Evolutionary conservation across 2,329 filamentous ascomycete species (phyloP).

Genomic region (Epichloe scottii): DNA sequence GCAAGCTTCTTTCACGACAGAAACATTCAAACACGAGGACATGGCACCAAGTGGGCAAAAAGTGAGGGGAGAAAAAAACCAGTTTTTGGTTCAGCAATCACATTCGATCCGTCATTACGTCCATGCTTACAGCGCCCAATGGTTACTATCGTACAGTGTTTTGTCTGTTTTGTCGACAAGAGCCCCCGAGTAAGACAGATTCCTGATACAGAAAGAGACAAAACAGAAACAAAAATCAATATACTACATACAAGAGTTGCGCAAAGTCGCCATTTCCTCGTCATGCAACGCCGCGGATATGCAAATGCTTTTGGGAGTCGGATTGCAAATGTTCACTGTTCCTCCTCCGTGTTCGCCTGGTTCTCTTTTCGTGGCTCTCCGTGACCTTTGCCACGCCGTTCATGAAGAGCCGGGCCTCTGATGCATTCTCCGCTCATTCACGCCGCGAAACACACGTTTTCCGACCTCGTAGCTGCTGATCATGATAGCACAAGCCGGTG

Average conservation of each 20-base stretch:
- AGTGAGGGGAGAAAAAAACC: too few relatives aligned
- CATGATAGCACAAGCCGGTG: constrained; percentile 96
- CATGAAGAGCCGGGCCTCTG: constrained; percentile 2
- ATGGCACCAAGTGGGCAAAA: too few relatives aligned
- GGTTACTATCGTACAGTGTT: constrained; percentile 1
- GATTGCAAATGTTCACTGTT: not conserved
- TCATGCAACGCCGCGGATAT: not conserved
- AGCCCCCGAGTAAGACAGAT: not conserved
- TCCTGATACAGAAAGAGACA: not conserved
- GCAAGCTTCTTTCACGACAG: too few relatives aligned
- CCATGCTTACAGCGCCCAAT: not conserved
- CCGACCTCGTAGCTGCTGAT: constrained; percentile 96
- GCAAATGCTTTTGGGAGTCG: not conserved
- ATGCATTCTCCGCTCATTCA: constrained; percentile 43
- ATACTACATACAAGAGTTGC: not conserved
- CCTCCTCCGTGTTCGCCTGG: not conserved
- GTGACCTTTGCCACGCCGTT: not conserved
- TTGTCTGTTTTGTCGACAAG: not conserved
- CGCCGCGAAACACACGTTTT: constrained; percentile 69
- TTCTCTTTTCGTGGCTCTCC: not conserved
- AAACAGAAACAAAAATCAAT: not conserved
- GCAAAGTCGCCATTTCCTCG: not conserved
- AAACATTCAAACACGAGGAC: too few relatives aligned
- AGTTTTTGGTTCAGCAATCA: not conserved
- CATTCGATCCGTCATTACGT: not conserved